Base-by-base conservation (phyloP, 805 yeast genomes). In the Hemisphaericaspora nanyangensis region DNA sequence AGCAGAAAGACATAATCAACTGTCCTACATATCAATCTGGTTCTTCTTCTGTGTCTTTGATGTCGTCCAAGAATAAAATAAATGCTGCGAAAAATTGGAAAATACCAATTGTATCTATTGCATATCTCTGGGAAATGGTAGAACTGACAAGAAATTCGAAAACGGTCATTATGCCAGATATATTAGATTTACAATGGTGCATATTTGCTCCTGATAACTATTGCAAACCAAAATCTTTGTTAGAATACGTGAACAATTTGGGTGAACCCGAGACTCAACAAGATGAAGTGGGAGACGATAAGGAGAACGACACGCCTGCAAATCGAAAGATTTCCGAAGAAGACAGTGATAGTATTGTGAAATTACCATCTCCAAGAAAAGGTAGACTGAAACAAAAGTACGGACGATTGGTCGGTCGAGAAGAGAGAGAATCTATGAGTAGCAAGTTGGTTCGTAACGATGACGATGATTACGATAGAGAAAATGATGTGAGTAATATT, bases 91-190 rank as follows among this genome's bases (percentile, higher is more conserved):
- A 76, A 42, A 60, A 60, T 24, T 75, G 83, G 76, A 52, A 58
- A 22, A 70, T 79, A 10, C 85, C 86, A 0, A 71, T 80, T n/a
- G 73, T 77, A 0, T 72, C 83, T 0, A 43, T 74, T 2, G 72
- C 77, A 0, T 80, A 67, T 45, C 38, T 80, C 4, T 79, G 82
- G 76, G 78, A 77, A 45, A 56, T 69, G 6, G 50, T 75, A 22
- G 65, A 70, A 37, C 41, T 44, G 5, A 70, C 71, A 1, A 35
- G 39, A 1, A 45, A 54, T 11, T 43, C 42, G 15, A 32, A 35
- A 11, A 31, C 29, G 8, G 51, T 48, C 43, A 42, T 50, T 10
- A 44, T 63, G 39, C 77, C 77, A 7, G 66, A 67, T 34, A 48
- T 79, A 2, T 50, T 65, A 38, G 73, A 76, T 40, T 58, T 64